A percentile compares a stretch with the other conserved stretches of the same genome.
Conservation (phyloP, 2,329 filamentous ascomycete species). For the Sporothrix sp. region DNA sequence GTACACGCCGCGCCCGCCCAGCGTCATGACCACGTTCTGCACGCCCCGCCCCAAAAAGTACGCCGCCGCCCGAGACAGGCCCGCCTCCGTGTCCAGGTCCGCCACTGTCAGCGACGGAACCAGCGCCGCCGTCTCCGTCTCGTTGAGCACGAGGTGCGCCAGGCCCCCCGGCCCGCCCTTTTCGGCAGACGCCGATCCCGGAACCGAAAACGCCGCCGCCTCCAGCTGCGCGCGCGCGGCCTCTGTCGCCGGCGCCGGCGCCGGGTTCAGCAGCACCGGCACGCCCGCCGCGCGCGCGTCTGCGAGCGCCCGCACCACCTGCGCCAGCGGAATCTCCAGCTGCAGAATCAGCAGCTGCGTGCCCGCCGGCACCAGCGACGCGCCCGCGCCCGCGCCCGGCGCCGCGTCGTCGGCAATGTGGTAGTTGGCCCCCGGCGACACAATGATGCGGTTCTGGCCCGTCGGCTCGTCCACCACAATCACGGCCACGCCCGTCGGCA, state of each 20-base stretch:
- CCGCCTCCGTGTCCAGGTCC: conserved; percentile 27
- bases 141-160: conserved; percentile 62
- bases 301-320: conserved; percentile 40
- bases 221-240: conserved; percentile 45
- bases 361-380: conserved; percentile 21
- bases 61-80: conserved; percentile 30
- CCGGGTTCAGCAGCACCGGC: conserved; percentile 60
- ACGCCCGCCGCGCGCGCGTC: conserved; percentile 31
- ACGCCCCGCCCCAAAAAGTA: conserved; percentile 58
- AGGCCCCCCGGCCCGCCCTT: conserved; percentile 35
- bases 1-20: conserved; percentile 72
- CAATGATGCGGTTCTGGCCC: conserved; percentile 67
- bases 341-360: conserved; percentile 50
- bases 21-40: conserved; percentile 68
- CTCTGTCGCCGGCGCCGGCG: conserved; percentile 53
- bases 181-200: background rate
- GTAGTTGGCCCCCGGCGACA: conserved; percentile 63
- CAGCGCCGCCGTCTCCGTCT: conserved; percentile 59
- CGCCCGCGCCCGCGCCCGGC: too few relatives aligned
- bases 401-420: conserved; percentile 31
- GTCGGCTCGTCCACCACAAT: conserved; percentile 66
- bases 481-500: conserved; percentile 63
- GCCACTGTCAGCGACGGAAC: conserved; percentile 36
- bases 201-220: conserved; percentile 40
- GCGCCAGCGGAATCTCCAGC: conserved; percentile 47